Conservation (phyloP, 805 yeast genomes). For the Blastobotrys terrestris region DNA sequence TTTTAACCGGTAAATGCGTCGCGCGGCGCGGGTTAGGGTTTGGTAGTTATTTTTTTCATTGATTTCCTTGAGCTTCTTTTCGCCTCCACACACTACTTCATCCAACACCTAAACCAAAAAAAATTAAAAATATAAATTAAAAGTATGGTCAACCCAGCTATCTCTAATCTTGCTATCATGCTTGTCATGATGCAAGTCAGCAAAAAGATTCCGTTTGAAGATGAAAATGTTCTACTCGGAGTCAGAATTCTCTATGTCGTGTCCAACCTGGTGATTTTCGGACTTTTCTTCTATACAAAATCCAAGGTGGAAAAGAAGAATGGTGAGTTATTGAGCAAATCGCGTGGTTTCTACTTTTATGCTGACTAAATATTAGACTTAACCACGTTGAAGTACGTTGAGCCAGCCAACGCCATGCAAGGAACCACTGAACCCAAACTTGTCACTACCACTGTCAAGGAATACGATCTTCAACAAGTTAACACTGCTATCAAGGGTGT, state of each 20-base stretch:
- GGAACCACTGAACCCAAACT: conserved; percentile 65
- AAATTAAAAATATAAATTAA: too few species aligned
- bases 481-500: conserved; percentile 73
- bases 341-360: too few species aligned
- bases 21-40: not conserved
- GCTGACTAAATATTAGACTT: too few species aligned
- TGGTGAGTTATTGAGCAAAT: conserved; percentile 10
- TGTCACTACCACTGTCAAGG: conserved; percentile 87
- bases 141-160: conserved; percentile 71
- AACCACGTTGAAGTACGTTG: conserved; percentile 85
- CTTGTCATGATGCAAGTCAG: conserved; percentile 94
- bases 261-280: conserved; percentile 59
- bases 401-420: conserved; percentile 72
- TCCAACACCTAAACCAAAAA: not conserved
- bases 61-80: not conserved
- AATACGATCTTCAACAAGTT: conserved; percentile 87
- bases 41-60: not conserved
- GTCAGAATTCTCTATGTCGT: conserved; percentile 68
- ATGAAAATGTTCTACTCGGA: conserved; percentile 64
- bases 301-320: conserved; percentile 61
- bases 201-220: conserved; percentile 80
- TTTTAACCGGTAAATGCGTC: not conserved
- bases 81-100: too few species aligned
- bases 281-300: conserved; percentile 61
- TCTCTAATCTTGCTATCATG: conserved; percentile 83